Base-by-base conservation (phyloP, 192 early-diverging fungal species). In the Entomortierella beljakovae region DNA sequence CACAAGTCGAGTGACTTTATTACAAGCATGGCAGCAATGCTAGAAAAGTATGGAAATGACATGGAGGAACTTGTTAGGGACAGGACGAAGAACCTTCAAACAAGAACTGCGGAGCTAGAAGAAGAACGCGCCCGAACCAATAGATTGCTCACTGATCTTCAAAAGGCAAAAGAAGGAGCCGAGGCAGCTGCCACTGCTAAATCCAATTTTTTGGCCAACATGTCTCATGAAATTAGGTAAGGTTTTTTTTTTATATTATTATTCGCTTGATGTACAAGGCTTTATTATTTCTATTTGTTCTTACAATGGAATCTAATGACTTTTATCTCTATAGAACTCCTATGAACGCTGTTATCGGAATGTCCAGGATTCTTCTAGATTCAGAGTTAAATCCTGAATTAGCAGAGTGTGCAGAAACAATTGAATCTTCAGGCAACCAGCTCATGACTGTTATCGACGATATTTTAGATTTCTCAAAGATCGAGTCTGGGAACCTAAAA, bases 401-500 rank as follows among this genome's bases (percentile, higher is more conserved):
- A 71, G 87, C 87, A 54, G 92, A 94, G 60, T 85, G 81, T 57
- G 81, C 80, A 1, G 82, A 82, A 53, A 88, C 82, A 8, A 85
- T 88, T 29, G 75, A 79, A 25, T 81, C 80, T 3, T 70, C 81
- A 23, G 81, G 77, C 18, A 77, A 82, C 40, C 80, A 82, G 51
- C 70, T 86, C 11, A 60, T 83, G 52, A 82, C 82, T 0, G 75
- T 86, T 13, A 83, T 86, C 58, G 81, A 86, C 52, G 82, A 86
- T 64, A 86, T 84, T n/a, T 53, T 86, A 20, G 94, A 94, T 60
- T 82, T 92, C 62, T 91, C 90, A 42, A 93, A 92, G 83, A 88
- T 94, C 35, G 94, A 95, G 70, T 90, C 92, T 29, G 92, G 91
- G 25, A 90, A 90, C 32, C 84, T 95, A 70, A 87, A 81, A 25